Conservation (phyloP, 73 alveolate genomes). For the Paramecium tetraurelia region DNA sequence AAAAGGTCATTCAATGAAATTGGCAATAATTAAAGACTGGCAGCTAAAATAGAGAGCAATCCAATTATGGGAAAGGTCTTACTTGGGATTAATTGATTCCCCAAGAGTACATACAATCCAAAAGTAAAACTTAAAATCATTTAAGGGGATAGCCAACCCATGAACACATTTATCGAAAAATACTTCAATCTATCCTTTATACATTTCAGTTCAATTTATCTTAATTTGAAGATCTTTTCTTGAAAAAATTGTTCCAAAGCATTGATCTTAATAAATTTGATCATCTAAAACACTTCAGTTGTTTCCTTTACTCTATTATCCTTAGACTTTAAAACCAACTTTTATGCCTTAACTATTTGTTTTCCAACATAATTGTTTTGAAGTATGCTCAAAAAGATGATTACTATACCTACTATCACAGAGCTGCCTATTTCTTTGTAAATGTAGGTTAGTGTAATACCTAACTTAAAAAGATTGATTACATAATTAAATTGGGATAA, state of each 20-base stretch:
- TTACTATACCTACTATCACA: slow-evolving; percentile 25
- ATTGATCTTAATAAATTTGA: slow-evolving; percentile 55
- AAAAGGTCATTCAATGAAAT: slow-evolving; percentile 46
- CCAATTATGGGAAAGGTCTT: slow-evolving; percentile 55
- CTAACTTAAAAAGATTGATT: background rate
- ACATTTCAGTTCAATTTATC: background rate
- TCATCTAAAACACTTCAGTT: slow-evolving; percentile 19
- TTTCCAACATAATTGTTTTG: slow-evolving; percentile 22
- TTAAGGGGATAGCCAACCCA: slow-evolving; percentile 55
- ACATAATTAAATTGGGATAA: slow-evolving; percentile 9
- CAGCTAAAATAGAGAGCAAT: slow-evolving; percentile 17
- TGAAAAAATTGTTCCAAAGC: slow-evolving; percentile 49
- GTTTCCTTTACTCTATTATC: slow-evolving; percentile 36
- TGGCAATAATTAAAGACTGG: slow-evolving; percentile 33
- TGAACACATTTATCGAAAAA: background rate
- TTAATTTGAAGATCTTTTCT: background rate
- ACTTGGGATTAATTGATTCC: slow-evolving; percentile 22
- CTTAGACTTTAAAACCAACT: background rate
- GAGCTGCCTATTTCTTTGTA: slow-evolving; percentile 30
- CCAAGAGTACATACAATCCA: slow-evolving; percentile 8
- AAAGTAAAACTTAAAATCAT: slow-evolving; percentile 51
- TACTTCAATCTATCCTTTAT: background rate
- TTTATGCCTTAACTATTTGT: background rate
- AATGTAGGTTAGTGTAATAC: slow-evolving; percentile 6
- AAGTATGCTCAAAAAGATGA: background rate